Evolutionary conservation across 2,329 filamentous ascomycete species (phyloP), one percentile per base, ranked within the genome.

Genomic region (Aspergillus nomiae): DNA sequence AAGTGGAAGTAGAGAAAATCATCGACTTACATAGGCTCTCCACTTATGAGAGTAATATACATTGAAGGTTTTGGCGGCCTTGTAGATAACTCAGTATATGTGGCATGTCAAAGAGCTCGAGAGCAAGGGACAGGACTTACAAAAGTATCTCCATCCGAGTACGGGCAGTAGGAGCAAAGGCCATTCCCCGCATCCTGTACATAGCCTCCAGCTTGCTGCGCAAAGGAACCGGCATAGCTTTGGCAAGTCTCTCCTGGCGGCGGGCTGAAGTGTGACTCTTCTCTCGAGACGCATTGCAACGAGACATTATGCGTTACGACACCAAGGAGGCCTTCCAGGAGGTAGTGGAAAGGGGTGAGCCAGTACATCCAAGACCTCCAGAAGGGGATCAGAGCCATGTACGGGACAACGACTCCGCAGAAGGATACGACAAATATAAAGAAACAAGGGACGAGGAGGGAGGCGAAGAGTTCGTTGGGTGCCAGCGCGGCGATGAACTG

Each of bases 331-430:
- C 82, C 87, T 69, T 89, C 86, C 2, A 92, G 76, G 0, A 90
- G 81, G 68, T 91, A 91, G 64, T 86, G 84, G 75, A 90, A 90
- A 0, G 89, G 89, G 0, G 88, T 87, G 26, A 91, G 80, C 76
- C 85, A 86, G 74, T 91, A 90, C 85, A 89, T 87, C 84, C 84
- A 87, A 9, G 76, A 76, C 16, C 82, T 79, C 90, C 90, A 93
- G 76, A 92, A 92, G 0, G 75, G 69, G 10, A 87, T 85, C 26
- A 93, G 82, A 30, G 84, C 82, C 0, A 70, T 70, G 66, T 89
- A 91, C 0, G 90, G 90, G 0, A 92, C 90, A 6, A 92, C 81
- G 1, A 93, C 89, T 65, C 91, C 91, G 69, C 90, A 92, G 80
- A 94, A 93, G 1, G 85, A 86, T 10, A 92, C 83, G 3, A 92